Conservation (phyloP, 192 early-diverging fungal genomes). For the Obelidium mucronatum region DNA sequence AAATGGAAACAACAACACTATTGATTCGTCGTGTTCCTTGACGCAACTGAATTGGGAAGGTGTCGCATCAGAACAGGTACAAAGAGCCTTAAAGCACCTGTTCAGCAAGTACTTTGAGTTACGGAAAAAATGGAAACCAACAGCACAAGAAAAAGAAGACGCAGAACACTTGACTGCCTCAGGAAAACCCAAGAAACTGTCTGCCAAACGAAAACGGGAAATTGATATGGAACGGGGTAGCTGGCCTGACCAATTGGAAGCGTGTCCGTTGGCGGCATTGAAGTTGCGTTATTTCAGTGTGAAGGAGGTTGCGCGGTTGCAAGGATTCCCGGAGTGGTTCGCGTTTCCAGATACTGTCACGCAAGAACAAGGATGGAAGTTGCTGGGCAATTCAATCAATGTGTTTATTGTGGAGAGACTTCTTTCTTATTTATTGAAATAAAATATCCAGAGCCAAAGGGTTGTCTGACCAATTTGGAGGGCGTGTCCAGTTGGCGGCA, state of each 20-base stretch:
- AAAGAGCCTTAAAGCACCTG: neutral
- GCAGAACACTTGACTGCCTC: neutral
- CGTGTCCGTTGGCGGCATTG: slow-evolving; percentile 23
- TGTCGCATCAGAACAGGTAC: neutral
- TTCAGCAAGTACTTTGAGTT: slow-evolving; percentile 6
- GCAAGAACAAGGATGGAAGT: slow-evolving; percentile 75
- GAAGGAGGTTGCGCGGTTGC: slow-evolving; percentile 25
- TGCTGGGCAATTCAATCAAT: slow-evolving; percentile 85
- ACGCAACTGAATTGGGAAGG: slow-evolving; percentile 20
- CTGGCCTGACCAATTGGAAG: slow-evolving; percentile 17
- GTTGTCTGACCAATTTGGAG: slow-evolving; percentile 11
- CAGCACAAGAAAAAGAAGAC: no score
- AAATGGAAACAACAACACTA: neutral
- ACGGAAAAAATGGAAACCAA: slow-evolving; percentile 1
- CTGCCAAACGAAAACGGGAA: slow-evolving; percentile 22
- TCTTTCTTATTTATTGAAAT: slow-evolving; percentile 56
- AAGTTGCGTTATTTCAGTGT: slow-evolving; percentile 30
- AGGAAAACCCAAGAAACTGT: neutral
- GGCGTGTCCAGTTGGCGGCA: slow-evolving; percentile 15
- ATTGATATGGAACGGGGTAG: slow-evolving; percentile 30
- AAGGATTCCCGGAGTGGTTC: slow-evolving; percentile 49
- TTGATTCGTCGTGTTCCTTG: no score
- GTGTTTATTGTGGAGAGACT: slow-evolving; percentile 75
- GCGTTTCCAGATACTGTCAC: slow-evolving; percentile 68
- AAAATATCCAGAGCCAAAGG: no score